A percentile compares a stretch with the other conserved stretches of the same genome.
These are phyloP conservation scores for Globisporangium alternatum DNA, from an alignment of 352 stramenopile species.

Conservation along the genomic window DNA sequence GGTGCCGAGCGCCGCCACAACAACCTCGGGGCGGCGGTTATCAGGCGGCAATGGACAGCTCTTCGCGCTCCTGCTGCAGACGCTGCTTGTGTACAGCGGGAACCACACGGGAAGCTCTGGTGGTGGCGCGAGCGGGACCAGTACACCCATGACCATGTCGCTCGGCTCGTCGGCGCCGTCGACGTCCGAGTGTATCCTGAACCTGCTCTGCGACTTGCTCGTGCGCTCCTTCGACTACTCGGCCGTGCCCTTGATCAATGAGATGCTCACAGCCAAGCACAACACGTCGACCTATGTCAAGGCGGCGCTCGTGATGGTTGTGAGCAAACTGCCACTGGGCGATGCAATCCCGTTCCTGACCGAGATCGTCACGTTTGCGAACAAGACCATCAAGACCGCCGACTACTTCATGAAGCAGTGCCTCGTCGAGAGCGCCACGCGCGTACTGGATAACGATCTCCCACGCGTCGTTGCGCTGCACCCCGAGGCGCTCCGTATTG, in stretches of 20 bases:
- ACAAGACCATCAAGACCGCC: slow-evolving; percentile 48
- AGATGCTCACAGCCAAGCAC: slow-evolving; percentile 49
- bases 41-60: slow-evolving; percentile 36
- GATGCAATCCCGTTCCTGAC: slow-evolving; percentile 66
- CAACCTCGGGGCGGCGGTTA: slow-evolving; percentile 19
- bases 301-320: slow-evolving; percentile 63
- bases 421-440: slow-evolving; percentile 63
- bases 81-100: slow-evolving; percentile 68
- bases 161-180: slow-evolving; percentile 38
- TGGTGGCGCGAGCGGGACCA: slow-evolving; percentile 21
- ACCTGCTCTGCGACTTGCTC: slow-evolving; percentile 69
- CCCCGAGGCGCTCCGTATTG: slow-evolving; percentile 70
- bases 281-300: slow-evolving; percentile 63
- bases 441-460: slow-evolving; percentile 45
- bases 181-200: slow-evolving; percentile 71
- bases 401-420: slow-evolving; percentile 84
- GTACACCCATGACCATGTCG: slow-evolving; percentile 43
- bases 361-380: slow-evolving; percentile 64
- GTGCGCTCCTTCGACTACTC: slow-evolving; percentile 75
- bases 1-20: slow-evolving; percentile 12
- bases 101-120: slow-evolving; percentile 29
- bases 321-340: slow-evolving; percentile 49
- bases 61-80: slow-evolving; percentile 63
- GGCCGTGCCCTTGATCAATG: slow-evolving; percentile 47
- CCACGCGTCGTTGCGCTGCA: slow-evolving; percentile 45